Conservation (phyloP, 306 rosid species). For the Astragalus glycyphyllos region DNA sequence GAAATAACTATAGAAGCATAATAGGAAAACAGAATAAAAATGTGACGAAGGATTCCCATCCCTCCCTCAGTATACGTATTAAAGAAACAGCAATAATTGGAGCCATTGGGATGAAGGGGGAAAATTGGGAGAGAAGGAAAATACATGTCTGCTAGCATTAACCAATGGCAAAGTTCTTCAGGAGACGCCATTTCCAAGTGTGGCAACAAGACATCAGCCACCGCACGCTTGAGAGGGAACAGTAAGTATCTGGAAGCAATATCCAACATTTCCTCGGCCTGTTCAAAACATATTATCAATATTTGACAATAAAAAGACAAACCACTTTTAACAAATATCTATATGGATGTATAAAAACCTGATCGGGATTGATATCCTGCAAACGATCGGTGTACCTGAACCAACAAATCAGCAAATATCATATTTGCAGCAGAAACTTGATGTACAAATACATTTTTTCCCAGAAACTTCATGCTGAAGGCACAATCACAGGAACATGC, state of each 20-base stretch:
- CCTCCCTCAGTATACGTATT: background rate
- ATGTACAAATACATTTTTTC: constrained; percentile 25
- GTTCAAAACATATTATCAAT: constrained; percentile 34
- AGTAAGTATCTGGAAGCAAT: constrained; percentile 89
- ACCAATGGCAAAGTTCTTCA: constrained; percentile 89
- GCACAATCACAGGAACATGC: constrained; percentile 25
- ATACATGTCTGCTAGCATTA: constrained; percentile 86
- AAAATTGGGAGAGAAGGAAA: constrained; percentile 40
- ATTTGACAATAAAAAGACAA: constrained; percentile 40
- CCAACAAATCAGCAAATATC: constrained; percentile 41
- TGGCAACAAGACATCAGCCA: constrained; percentile 83
- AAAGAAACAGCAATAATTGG: constrained; percentile 4
- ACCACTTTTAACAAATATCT: constrained; percentile 28
- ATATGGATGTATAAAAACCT: constrained; percentile 55
- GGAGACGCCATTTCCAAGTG: constrained; percentile 86
- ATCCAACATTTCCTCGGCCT: constrained; percentile 95
- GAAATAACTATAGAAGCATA: constrained; percentile 19
- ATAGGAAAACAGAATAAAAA: constrained; percentile 23
- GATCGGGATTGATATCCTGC: constrained; percentile 81
- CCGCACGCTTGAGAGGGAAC: constrained; percentile 94
- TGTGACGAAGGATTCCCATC: constrained; percentile 7
- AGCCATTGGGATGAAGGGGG: constrained; percentile 32
- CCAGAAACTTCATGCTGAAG: constrained; percentile 30
- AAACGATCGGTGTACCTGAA: constrained; percentile 92
- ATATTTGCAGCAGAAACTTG: constrained; percentile 31